Evolutionary conservation across 495 filamentous ascomycete species (phyloP).

Genomic region (Clavariopsis aquatica): DNA sequence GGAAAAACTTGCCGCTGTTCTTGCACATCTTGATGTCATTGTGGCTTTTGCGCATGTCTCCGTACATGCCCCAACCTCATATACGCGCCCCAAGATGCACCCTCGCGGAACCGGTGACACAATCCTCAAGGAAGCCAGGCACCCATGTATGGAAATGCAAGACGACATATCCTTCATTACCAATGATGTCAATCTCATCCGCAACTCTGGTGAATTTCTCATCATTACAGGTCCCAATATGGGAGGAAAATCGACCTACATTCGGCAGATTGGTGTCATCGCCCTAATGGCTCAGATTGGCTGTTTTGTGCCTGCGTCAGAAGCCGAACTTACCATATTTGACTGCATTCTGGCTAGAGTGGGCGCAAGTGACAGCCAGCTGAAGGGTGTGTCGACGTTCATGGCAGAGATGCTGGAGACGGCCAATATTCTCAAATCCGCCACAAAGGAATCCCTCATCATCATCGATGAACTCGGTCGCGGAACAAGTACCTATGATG

Average conservation of each 20-base stretch:
- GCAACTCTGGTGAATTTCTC: conserved; percentile 82
- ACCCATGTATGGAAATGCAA: conserved; percentile 99
- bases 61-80: conserved; percentile 87
- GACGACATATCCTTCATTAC: conserved; percentile 98
- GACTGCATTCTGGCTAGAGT: conserved; percentile 97
- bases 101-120: conserved; percentile 87
- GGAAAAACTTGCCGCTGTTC: conserved; percentile 81
- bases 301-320: conserved; percentile 90
- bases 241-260: conserved; percentile 99
- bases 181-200: conserved; percentile 85
- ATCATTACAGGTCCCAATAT: conserved; percentile 99
- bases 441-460: conserved; percentile 89
- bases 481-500: conserved; percentile 97
- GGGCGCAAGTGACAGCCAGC: conserved; percentile 89
- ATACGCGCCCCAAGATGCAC: conserved; percentile 90
- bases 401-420: conserved; percentile 99
- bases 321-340: conserved; percentile 92
- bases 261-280: conserved; percentile 95
- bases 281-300: conserved; percentile 97
- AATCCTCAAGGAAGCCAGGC: conserved; percentile 85
- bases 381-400: conserved; percentile 98
- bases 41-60: conserved; percentile 93
- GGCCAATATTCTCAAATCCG: conserved; percentile 95
- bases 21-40: conserved; percentile 96
- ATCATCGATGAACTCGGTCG: conserved; percentile 99